Percentiles rank a stretch among this genome's conserved stretches.
Conservation (phyloP, 305 asterid genomes). For the Solanum hybrid region DNA sequence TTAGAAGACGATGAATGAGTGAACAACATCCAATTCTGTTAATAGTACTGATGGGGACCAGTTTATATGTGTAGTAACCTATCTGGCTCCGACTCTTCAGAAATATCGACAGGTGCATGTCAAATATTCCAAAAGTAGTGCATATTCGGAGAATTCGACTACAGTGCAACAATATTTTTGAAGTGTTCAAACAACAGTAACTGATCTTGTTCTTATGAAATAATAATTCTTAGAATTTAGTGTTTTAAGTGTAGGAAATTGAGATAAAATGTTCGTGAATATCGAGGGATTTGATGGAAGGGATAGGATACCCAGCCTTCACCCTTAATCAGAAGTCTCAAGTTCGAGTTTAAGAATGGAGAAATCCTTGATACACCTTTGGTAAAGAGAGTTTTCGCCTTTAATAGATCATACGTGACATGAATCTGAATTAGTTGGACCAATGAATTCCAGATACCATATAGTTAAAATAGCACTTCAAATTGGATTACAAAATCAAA, state of each 20-base stretch:
- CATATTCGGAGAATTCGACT: not conserved
- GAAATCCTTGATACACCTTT: not conserved
- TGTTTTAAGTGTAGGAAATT: not conserved
- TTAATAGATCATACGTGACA: not conserved
- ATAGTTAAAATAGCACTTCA: not conserved
- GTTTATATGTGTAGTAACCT: not conserved
- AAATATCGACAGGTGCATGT: not conserved
- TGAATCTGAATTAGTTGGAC: not conserved
- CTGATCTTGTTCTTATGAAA: not conserved
- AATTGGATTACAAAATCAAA: not conserved
- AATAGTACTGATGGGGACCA: not conserved
- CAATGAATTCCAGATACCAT: not conserved
- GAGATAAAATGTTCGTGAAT: not conserved
- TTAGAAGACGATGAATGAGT: not conserved
- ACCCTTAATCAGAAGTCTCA: not conserved
- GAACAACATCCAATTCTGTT: not conserved
- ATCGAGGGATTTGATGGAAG: not conserved
- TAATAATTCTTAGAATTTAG: not conserved
- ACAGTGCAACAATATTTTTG: not conserved
- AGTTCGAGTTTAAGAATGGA: fast-evolving
- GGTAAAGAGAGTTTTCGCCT: not conserved
- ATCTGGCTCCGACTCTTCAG: not conserved
- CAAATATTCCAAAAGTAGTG: not conserved
- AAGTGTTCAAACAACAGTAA: not conserved
- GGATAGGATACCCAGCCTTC: not conserved